phyloP scores from a whole-genome alignment of 83 land plant genomes.

The Diphasiastrum complanatum region DNA sequence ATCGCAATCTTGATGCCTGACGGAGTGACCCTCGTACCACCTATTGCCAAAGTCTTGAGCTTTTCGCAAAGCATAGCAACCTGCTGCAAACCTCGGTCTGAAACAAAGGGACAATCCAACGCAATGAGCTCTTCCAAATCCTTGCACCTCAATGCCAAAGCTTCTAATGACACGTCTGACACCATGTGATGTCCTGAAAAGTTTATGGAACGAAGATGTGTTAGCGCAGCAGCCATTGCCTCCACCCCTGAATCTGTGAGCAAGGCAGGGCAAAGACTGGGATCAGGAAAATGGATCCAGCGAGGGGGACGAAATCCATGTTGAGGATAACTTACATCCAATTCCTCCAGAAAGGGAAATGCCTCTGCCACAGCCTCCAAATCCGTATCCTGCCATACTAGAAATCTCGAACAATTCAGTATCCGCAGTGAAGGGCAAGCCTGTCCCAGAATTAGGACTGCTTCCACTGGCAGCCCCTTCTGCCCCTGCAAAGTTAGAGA shows the following conservation, averaged over 20 bases:
- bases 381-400: slow-evolving; percentile 13
- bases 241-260: slow-evolving; percentile 29
- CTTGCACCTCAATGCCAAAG: slow-evolving; percentile 19
- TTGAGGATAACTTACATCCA: slow-evolving; percentile 34
- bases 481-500: slow-evolving; percentile 28
- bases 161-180: slow-evolving; percentile 20
- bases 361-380: slow-evolving; percentile 19
- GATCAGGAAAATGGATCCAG: slow-evolving; percentile 1
- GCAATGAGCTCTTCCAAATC: slow-evolving; percentile 21
- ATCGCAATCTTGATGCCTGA: neutral
- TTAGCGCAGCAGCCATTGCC: slow-evolving; percentile 21
- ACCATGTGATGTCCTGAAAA: slow-evolving; percentile 30
- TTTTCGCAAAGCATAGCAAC: slow-evolving; percentile 8
- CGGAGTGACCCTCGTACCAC: slow-evolving; percentile 2
- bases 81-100: slow-evolving; percentile 17
- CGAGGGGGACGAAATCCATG: slow-evolving; percentile 6
- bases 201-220: slow-evolving; percentile 14
- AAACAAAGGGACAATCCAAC: slow-evolving; percentile 15
- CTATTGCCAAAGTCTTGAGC: slow-evolving; percentile 20
- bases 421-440: slow-evolving; percentile 3
- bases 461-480: slow-evolving; percentile 18
- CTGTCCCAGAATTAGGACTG: slow-evolving; percentile 12
- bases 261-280: neutral
- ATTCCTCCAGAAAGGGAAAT: slow-evolving; percentile 28
- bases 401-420: slow-evolving; percentile 27